Evolutionary conservation across 768 basidiomycete genomes (phyloP).

Genomic region (Steccherinum ochraceum): DNA sequence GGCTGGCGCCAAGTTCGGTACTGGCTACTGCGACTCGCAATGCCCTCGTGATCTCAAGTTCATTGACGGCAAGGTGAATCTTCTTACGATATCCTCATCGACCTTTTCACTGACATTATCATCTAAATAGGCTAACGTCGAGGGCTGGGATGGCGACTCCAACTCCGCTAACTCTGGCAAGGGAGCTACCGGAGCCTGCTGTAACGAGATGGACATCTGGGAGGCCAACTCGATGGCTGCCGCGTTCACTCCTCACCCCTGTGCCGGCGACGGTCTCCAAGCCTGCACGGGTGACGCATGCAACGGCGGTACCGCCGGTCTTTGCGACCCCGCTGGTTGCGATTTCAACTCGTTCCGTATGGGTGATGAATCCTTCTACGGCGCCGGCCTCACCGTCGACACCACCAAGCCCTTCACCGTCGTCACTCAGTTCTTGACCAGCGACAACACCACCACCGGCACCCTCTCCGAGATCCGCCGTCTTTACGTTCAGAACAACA

Average conservation of each 20-base stretch:
- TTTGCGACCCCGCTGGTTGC: conserved; percentile 50
- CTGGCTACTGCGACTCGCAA: conserved; percentile 40
- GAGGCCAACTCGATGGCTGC: conserved; percentile 46
- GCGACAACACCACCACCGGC: conserved; percentile 35
- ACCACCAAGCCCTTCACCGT: conserved; percentile 38
- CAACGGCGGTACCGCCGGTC: conserved; percentile 27
- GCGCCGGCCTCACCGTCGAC: conserved; percentile 39
- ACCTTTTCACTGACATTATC: neutral
- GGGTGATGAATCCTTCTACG: conserved; percentile 31
- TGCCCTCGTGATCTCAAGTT: conserved; percentile 50
- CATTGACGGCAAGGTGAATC: conserved; percentile 40
- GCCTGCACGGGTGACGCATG: conserved; percentile 31
- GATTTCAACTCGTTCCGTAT: conserved; percentile 44
- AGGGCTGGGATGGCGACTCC: conserved; percentile 31
- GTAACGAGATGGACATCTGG: conserved; percentile 55
- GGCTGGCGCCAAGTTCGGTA: conserved; percentile 53
- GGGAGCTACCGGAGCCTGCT: conserved; percentile 43
- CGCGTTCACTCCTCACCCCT: conserved; percentile 49
- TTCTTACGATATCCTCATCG: neutral
- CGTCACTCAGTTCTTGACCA: conserved; percentile 30
- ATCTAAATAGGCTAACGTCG: conserved; percentile 35
- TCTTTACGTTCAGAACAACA: conserved; percentile 44
- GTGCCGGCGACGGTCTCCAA: conserved; percentile 31
- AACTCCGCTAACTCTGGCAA: conserved; percentile 36
- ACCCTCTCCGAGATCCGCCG: conserved; percentile 45